phyloP scores from a whole-genome alignment of 345 rosid species.

The Psidium guajava region DNA sequence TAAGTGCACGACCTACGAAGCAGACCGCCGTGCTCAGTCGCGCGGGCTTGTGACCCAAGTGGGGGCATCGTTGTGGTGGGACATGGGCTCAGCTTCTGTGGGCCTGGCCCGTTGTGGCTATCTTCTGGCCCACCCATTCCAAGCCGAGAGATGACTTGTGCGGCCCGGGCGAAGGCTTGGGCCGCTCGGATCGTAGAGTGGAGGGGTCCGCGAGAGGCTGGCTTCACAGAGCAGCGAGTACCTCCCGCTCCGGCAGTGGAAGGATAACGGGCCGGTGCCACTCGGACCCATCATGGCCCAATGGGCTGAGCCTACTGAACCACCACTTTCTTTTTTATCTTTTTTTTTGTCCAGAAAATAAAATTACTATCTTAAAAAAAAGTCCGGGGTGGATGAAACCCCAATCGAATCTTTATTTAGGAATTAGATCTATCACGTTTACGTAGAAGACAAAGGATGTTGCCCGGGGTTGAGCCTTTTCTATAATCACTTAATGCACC shows the following conservation, averaged over 20 bases:
- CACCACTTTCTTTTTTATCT: background rate
- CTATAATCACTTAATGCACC: too few species aligned
- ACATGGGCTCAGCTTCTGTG: background rate
- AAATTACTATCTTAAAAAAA: too few species aligned
- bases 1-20: background rate
- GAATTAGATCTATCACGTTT: too few species aligned
- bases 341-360: too few species aligned
- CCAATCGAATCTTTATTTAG: too few species aligned
- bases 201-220: slow-evolving; percentile 36
- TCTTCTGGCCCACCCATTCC: slow-evolving; percentile 13
- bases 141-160: slow-evolving; percentile 14
- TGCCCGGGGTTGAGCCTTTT: too few species aligned
- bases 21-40: background rate
- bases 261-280: slow-evolving; percentile 16
- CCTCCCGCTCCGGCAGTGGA: slow-evolving; percentile 32
- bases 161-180: slow-evolving; percentile 2
- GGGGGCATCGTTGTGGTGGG: slow-evolving; percentile 6
- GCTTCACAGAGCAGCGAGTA: slow-evolving; percentile 34
- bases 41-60: slow-evolving; percentile 10
- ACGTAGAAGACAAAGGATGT: too few species aligned
- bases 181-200: background rate
- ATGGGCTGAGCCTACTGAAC: background rate
- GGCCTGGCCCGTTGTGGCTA: background rate
- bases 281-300: background rate
- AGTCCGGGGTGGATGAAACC: too few species aligned